Percentiles rank a stretch among this genome's conserved stretches.
Conservation (phyloP, 1,139 yeast genomes). For the Suhomyces kunorum region DNA sequence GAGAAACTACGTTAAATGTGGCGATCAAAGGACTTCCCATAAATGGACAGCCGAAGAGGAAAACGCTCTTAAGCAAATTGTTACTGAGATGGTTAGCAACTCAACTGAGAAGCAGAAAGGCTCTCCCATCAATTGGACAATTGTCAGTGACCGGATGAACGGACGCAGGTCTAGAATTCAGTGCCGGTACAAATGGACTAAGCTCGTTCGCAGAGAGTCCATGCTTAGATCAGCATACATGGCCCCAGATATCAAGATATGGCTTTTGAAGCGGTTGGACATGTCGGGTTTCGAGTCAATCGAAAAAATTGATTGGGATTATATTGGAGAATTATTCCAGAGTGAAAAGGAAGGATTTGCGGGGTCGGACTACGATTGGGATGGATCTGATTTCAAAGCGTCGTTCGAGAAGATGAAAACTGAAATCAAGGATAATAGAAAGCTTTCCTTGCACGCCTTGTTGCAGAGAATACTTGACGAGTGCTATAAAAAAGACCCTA, state of each 20-base stretch:
- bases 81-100: conserved; percentile 41
- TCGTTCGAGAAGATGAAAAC: conserved; percentile 39
- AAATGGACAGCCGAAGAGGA: conserved; percentile 84
- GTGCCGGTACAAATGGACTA: conserved; percentile 94
- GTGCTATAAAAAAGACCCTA: conserved; percentile 16
- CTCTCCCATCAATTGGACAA: conserved; percentile 76
- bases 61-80: conserved; percentile 55
- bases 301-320: conserved; percentile 66
- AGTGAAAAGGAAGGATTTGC: conserved; percentile 15
- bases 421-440: conserved; percentile 33
- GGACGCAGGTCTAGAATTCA: conserved; percentile 89
- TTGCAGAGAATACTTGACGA: conserved; percentile 27
- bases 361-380: conserved; percentile 24
- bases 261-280: conserved; percentile 57
- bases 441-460: conserved; percentile 25
- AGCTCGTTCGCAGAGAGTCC: conserved; percentile 64
- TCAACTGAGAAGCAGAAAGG: conserved; percentile 21
- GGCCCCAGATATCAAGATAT: conserved; percentile 51
- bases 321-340: conserved; percentile 21
- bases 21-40: conserved; percentile 66
- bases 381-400: conserved; percentile 35
- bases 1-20: conserved; percentile 94
- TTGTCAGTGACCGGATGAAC: conserved; percentile 84
- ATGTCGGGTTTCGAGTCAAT: conserved; percentile 48
- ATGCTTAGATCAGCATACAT: conserved; percentile 50